phyloP scores from a whole-genome alignment of 148 eudicot genomes.

The Agrostemma githago region DNA sequence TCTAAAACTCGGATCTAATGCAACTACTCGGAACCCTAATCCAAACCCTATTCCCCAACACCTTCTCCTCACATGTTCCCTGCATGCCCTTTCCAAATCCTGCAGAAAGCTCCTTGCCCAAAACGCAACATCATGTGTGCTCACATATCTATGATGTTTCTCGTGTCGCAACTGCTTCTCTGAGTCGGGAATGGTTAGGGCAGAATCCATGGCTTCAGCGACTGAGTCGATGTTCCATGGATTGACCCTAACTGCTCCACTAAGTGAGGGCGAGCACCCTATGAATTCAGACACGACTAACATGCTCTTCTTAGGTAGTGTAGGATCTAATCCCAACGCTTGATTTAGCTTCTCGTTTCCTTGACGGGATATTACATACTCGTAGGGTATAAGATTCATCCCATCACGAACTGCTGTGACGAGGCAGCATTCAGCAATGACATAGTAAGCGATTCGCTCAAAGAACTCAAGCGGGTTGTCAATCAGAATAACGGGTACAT shows the following conservation, averaged over 20 bases:
- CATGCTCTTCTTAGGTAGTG: slow-evolving; percentile 76
- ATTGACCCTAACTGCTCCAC: slow-evolving; percentile 82
- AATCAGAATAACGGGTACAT: slow-evolving; percentile 64
- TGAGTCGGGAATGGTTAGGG: slow-evolving; percentile 43
- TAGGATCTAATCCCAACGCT: slow-evolving; percentile 42
- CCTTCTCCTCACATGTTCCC: slow-evolving; percentile 64
- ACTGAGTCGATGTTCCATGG: slow-evolving; percentile 85
- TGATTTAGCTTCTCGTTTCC: slow-evolving; percentile 53
- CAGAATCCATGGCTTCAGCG: slow-evolving; percentile 75
- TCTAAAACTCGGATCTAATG: slow-evolving; percentile 68
- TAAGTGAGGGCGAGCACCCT: slow-evolving; percentile 90
- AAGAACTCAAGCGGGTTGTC: slow-evolving; percentile 59
- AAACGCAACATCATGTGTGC: slow-evolving; percentile 77
- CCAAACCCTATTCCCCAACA: slow-evolving; percentile 92
- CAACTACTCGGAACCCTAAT: slow-evolving; percentile 70
- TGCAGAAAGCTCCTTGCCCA: slow-evolving; percentile 82
- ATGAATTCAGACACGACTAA: slow-evolving; percentile 81
- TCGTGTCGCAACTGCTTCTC: slow-evolving; percentile 82
- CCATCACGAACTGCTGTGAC: slow-evolving; percentile 90
- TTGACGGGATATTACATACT: slow-evolving; percentile 66
- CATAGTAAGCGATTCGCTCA: slow-evolving; percentile 74
- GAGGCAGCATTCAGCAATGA: slow-evolving; percentile 73
- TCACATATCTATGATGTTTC: slow-evolving; percentile 77
- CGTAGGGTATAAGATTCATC: slow-evolving; percentile 87
- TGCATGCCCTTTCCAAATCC: slow-evolving; percentile 77